A percentile compares a stretch with the other conserved stretches of the same genome.
phyloP scores from a whole-genome alignment of 108 stramenopile genomes.

The Aurantiochytrium sp. region DNA sequence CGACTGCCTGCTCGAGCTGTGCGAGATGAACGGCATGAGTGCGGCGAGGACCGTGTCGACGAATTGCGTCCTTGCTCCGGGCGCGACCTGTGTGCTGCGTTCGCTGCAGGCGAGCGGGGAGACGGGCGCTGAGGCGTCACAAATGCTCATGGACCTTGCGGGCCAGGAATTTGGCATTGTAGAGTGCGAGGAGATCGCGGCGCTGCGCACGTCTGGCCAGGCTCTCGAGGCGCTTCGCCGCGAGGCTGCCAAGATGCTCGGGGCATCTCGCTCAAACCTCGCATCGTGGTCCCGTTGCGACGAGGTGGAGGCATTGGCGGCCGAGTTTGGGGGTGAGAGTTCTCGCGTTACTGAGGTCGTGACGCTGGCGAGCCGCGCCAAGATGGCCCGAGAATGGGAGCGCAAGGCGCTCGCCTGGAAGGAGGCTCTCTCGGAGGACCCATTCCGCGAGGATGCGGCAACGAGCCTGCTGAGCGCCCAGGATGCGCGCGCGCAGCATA shows the following conservation, averaged over 20 bases:
- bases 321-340: not conserved
- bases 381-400: not conserved
- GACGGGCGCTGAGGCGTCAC: not conserved
- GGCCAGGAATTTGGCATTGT: not conserved
- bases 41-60: not conserved
- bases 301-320: not conserved
- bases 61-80: not conserved
- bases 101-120: not conserved
- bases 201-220: not conserved
- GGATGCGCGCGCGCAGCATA: not conserved
- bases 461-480: not conserved
- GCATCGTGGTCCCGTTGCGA: not conserved
- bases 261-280: not conserved
- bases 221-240: not conserved
- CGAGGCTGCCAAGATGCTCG: not conserved
- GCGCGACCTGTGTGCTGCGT: not conserved
- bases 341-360: not conserved
- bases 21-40: not conserved
- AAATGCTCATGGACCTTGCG: not conserved
- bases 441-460: not conserved
- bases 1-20: not conserved
- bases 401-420: not conserved
- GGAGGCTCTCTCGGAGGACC: not conserved
- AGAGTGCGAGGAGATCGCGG: not conserved
- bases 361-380: not conserved